Percentiles rank a stretch among this genome's conserved stretches.
Evolutionary conservation across 2,329 filamentous ascomycete species (phyloP).

Genomic region (Colletotrichum sp.): DNA sequence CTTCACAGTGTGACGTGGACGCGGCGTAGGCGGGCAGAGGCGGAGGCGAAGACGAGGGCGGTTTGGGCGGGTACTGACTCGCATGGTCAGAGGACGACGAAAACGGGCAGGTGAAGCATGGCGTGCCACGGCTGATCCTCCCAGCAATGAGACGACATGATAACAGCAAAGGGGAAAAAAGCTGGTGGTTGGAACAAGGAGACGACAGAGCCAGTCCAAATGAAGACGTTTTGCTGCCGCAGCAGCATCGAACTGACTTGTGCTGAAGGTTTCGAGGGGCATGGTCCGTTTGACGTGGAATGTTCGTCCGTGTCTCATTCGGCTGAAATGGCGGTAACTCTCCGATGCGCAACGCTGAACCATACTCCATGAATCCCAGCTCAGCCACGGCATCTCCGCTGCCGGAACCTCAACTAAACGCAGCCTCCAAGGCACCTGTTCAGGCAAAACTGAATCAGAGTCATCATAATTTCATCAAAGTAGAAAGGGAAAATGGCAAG

Average conservation of each 20-base stretch:
- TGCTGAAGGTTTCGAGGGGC: background rate
- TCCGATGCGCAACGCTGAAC: background rate
- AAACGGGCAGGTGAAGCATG: slow-evolving; percentile 12
- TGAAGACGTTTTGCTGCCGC: background rate
- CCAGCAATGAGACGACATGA: background rate
- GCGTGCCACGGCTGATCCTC: background rate
- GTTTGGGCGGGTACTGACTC: slow-evolving; percentile 1
- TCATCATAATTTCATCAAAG: background rate
- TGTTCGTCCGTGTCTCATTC: slow-evolving; percentile 12
- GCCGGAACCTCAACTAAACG: background rate
- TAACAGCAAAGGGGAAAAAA: background rate
- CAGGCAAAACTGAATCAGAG: background rate
- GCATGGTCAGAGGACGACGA: slow-evolving; percentile 5
- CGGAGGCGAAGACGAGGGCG: background rate
- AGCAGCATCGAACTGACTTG: background rate
- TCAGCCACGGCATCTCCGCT: background rate
- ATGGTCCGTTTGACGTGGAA: background rate
- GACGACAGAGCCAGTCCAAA: background rate
- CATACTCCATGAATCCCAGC: background rate
- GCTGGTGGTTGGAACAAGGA: background rate
- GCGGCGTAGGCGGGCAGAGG: background rate
- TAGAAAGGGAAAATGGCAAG: background rate
- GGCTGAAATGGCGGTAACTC: slow-evolving; percentile 7
- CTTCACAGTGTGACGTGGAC: slow-evolving; percentile 7
- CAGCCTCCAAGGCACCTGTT: background rate